Evolutionary conservation across 2,329 filamentous ascomycete species (phyloP), one percentile per base, ranked within the genome.

Genomic region (Fusarium ramigenum): DNA sequence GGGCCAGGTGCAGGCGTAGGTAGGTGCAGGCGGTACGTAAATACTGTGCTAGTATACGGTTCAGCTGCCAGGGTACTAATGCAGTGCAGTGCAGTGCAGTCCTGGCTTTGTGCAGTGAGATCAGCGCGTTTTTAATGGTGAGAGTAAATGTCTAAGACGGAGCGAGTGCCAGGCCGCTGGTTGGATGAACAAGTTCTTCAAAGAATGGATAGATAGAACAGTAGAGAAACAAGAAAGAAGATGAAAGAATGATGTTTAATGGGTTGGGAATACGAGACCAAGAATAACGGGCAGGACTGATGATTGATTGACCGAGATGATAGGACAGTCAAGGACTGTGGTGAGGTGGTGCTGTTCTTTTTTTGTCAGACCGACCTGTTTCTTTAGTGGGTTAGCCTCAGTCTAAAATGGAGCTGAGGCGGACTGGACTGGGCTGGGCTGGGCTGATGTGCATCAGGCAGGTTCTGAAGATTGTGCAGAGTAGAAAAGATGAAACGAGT

Each of bases 221-320:
- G 28, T 16, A 39, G 16, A 61, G 30, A 60, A 61, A 42, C 16
- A 57, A 44, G 39, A 64, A 60, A 30, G 40, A 67, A 39, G 30
- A 39, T 37, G 28, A 63, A 65, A 47, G 62, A 59, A 69, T 59
- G 70, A 69, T 71, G 67, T 72, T 71, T 73, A 34, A 61, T 46
- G 53, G 43, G 65, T 73, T 67, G 64, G 75, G 73, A 78, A 77
- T 77, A 79, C 78, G 77, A 79, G 76, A 70, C 73, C 70, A 70
- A 52, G 43, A 62, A 39, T 32, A 47, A 42, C 57, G 30, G 58
- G 40, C 50, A 54, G 53, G 57, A 37, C 28, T 36, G 72, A 60
- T 44, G 57, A 56, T 50, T 32, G 43, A 54, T 54, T 54, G 50
- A 54, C 50, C 36, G 34, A 63, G 54, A 47, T 66, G 63, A 66